Evolutionary conservation across 768 basidiomycete species (phyloP).

Genomic region (Collybia nuda): DNA sequence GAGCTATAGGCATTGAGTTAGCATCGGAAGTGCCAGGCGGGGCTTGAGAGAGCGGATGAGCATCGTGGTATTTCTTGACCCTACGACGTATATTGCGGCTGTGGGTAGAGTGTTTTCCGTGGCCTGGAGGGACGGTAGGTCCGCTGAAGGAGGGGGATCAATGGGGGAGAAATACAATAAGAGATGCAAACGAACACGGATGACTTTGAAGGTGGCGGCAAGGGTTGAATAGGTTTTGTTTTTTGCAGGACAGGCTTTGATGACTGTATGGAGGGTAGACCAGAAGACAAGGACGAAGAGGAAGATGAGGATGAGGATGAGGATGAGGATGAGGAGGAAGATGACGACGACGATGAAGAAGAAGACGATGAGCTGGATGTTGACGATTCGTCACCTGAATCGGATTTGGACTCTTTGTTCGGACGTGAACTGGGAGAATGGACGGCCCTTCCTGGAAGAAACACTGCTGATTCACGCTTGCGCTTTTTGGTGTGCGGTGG

Average conservation of each 20-base stretch:
- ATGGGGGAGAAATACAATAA: not conserved
- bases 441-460: slow-evolving; percentile 3
- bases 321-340: slow-evolving; percentile 19
- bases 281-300: slow-evolving; percentile 17
- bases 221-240: not conserved
- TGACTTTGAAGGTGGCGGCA: not conserved
- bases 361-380: slow-evolving; percentile 19
- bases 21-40: slow-evolving; percentile 32
- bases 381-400: slow-evolving; percentile 17
- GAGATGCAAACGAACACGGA: no score
- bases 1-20: slow-evolving; percentile 47
- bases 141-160: not conserved
- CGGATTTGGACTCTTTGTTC: slow-evolving; percentile 18
- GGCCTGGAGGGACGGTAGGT: slow-evolving; percentile 15
- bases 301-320: slow-evolving; percentile 24
- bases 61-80: slow-evolving; percentile 22
- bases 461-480: slow-evolving; percentile 18
- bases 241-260: slow-evolving; percentile 7
- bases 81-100: slow-evolving; percentile 9
- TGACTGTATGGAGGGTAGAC: slow-evolving; percentile 8
- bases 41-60: slow-evolving; percentile 7
- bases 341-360: slow-evolving; percentile 21
- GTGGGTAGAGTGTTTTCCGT: slow-evolving; percentile 14
- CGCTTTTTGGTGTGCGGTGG: slow-evolving; percentile 19
- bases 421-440: not conserved